Conservation (phyloP, 75 land plant species). For the Selaginella tamariscina region DNA sequence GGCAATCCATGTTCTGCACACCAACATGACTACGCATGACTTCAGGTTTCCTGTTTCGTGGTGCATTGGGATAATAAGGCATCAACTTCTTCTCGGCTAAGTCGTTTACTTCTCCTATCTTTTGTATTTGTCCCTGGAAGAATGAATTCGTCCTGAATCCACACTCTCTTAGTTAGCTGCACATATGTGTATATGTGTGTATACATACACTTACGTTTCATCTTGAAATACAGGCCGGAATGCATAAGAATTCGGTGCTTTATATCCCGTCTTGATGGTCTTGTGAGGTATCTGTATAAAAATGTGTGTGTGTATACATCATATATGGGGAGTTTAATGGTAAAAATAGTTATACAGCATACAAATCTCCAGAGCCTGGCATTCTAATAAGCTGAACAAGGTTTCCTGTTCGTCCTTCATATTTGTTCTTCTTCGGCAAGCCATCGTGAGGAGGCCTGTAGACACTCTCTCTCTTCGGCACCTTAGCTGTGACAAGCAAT, state of each 20-base stretch:
- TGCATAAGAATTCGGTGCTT: constrained; percentile 9
- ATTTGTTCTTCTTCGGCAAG: constrained; percentile 3
- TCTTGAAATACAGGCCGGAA: constrained; percentile 1
- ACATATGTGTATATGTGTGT: neutral
- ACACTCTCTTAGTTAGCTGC: too few species aligned
- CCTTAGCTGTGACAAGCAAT: constrained; percentile 3
- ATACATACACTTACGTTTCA: constrained; percentile 14
- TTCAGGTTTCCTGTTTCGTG: constrained; percentile 4
- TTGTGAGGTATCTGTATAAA: constrained; percentile 6
- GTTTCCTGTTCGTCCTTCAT: constrained; percentile 1
- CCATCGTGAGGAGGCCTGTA: neutral
- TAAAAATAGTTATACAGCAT: neutral
- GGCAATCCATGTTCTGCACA: neutral
- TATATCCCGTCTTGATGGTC: neutral
- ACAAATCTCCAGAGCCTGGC: constrained; percentile 10
- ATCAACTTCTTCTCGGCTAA: neutral
- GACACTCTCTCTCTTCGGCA: neutral
- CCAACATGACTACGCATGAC: constrained; percentile 8
- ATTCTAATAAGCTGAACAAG: constrained; percentile 10
- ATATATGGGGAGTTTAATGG: neutral
- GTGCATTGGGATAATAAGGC: constrained; percentile 8
- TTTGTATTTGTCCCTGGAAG: constrained; percentile 4
- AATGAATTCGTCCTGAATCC: constrained; percentile 9
- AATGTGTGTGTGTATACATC: neutral
- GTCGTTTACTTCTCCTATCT: constrained; percentile 2